A percentile compares a stretch with the other conserved stretches of the same genome.
phyloP scores from a whole-genome alignment of 2,329 filamentous ascomycete species.

The Fusarium globosum region DNA sequence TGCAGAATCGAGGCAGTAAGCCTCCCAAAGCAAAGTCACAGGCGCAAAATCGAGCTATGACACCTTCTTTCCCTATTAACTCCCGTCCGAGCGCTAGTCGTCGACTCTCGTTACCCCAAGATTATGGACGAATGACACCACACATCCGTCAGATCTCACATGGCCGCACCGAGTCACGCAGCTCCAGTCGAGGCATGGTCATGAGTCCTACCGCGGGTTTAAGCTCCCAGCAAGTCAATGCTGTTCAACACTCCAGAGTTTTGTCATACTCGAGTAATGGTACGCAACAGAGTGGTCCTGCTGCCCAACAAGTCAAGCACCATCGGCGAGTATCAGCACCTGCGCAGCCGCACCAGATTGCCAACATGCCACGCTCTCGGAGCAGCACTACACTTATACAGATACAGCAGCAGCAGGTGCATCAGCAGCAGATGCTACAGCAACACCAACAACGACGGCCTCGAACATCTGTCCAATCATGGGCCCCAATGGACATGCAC shows the following conservation, averaged over 20 bases:
- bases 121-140: conserved; percentile 30
- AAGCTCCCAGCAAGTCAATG: conserved; percentile 15
- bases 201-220: conserved; percentile 3
- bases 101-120: conserved; percentile 34
- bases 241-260: conserved; percentile 20
- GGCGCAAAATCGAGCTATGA: conserved; percentile 21
- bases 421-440: conserved; percentile 26
- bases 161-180: conserved; percentile 22
- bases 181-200: conserved; percentile 18
- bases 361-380: conserved; percentile 23
- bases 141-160: conserved; percentile 29
- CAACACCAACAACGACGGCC: conserved; percentile 21
- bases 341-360: conserved; percentile 13
- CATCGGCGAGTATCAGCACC: conserved; percentile 37
- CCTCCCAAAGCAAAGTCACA: conserved; percentile 28
- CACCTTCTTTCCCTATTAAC: conserved; percentile 27
- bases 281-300: conserved; percentile 11
- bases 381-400: conserved; percentile 25
- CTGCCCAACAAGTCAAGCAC: conserved; percentile 26
- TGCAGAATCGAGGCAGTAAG: conserved; percentile 54
- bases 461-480: conserved; percentile 29
- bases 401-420: conserved; percentile 25
- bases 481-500: conserved; percentile 33
- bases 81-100: conserved; percentile 14
- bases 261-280: conserved; percentile 37